Evolutionary conservation across 331 rosid species (phyloP), one percentile per base, ranked within the genome.

Genomic region (Rosa hybrid): DNA sequence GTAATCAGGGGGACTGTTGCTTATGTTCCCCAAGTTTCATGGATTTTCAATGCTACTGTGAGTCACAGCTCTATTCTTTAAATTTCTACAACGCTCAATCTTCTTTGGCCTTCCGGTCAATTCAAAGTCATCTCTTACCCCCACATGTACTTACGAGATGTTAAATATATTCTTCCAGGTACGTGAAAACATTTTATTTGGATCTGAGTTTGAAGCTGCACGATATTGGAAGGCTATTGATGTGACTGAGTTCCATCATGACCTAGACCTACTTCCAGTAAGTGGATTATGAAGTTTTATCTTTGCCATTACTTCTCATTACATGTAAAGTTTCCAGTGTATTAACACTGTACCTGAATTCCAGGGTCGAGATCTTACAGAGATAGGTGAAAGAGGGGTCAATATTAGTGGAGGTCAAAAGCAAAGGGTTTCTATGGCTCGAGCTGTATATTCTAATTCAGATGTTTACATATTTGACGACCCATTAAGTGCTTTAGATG

Each of bases 381-480:
- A 94, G 84, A 94, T 94, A 64, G 97, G 98, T 30, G 98, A 94
- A 88, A 90, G 97, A 77, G 98, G 98, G 74, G 91, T 94, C 56
- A 94, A 94, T 77, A 91, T 94, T 63, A 94, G 98, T 82, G 98
- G 98, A 34, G 98, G 98, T 57, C 97, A 94, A 83, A 94, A 91
- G 88, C 97, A 92, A 79, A 91, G 98, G 83, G 94, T 94, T 76
- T 94, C 98, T 60, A 80, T 94, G 90, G 98, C 98, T 71, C 84
- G 97, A 63, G 97, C 97, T 80, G 86, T 92, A 72, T 94, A 94
- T 88, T 94, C 98, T 45, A 72, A 89, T 77, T 90, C 97, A 1
- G 98, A 94, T 71, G 89, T 91, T 8, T 92, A 91, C 84, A 84
- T 92, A 85, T 94, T 94, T 75, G 98, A 94, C 77, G 98, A 92